Evolutionary conservation across 306 rosid genomes (phyloP), one percentile per base, ranked within the genome.

Genomic region (Lotus japonicus): DNA sequence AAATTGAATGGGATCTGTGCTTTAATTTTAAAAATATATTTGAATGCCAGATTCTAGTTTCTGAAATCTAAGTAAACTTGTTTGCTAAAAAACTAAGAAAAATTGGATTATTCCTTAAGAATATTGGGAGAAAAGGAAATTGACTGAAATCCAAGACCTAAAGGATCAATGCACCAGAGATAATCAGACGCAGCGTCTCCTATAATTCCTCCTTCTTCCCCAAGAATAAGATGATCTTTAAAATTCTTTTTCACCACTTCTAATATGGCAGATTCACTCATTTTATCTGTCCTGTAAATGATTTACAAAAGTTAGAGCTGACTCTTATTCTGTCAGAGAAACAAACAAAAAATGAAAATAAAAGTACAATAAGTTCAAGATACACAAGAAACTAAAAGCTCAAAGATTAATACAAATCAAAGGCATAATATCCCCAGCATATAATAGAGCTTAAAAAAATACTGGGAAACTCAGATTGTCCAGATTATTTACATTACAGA

Each of bases 91-190:
- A 31, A 3, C n/a, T 21, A 21, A 28, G n/a, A 28, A 2, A 28
- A 28, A 43, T 50, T 39, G 15, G 36, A 42, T 33, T 16, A 59
- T 70, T 65, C 36, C 38, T 57, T 15, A 46, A 51, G 70, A 31
- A 60, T 14, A 26, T 11, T 42, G 31, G 54, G 57, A 56, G n/a
- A 23, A 43, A 58, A 68, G 53, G 28, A 15, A 70, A 49, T 74
- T 17, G 67, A 48, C 13, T 11, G 73, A 58, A 73, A 71, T 71
- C 13, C 58, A 89, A 26, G 60, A 92, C 98, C 98, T 86, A 92
- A 79, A 45, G 98, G 98, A 79, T 92, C 99, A 66, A 94, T 86
- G 92, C 95, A 94, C 97, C 99, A 94, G 59, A 94, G 92, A 85
- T 94, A 94, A 81, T 94, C 92, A 44, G 96, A 94, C 38, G 95